A percentile compares a stretch with the other conserved stretches of the same genome.
Conservation (phyloP, 805 yeast species). For the Candida montana region DNA sequence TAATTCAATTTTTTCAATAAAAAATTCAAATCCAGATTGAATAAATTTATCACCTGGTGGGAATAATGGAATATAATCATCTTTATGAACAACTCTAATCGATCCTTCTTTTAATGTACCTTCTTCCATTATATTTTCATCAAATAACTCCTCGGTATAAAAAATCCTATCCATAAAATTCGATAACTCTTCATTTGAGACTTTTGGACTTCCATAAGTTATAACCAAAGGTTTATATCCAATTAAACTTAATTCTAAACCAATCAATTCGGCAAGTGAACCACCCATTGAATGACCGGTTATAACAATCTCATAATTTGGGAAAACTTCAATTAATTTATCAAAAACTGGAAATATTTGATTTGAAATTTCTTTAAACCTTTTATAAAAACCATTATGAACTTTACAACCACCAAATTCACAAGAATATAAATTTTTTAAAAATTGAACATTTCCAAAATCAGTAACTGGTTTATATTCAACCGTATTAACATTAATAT, state of each 20-base stretch:
- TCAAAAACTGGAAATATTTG: constrained; percentile 26
- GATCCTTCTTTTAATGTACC: constrained; percentile 30
- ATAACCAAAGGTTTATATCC: constrained; percentile 54
- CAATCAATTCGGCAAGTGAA: constrained; percentile 59
- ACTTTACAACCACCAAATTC: constrained; percentile 39
- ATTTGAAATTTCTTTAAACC: constrained; percentile 37
- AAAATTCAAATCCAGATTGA: constrained; percentile 32
- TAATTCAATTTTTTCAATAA: constrained; percentile 29
- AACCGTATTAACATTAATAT: constrained; percentile 37
- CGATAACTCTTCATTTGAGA: constrained; percentile 50
- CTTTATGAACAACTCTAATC: constrained; percentile 50
- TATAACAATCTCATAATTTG: constrained; percentile 46
- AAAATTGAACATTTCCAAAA: constrained; percentile 10
- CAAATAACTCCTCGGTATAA: constrained; percentile 31
- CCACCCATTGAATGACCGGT: constrained; percentile 79
- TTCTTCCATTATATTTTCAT: constrained; percentile 18
- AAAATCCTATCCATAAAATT: constrained; percentile 49
- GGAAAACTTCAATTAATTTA: constrained; percentile 33
- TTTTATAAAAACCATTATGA: constrained; percentile 58
- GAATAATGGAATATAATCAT: constrained; percentile 53
- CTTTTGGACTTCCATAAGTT: constrained; percentile 64
- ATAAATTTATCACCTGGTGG: constrained; percentile 44
- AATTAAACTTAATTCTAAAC: constrained; percentile 51
- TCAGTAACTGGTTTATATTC: constrained; percentile 18
- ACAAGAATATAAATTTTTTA: constrained; percentile 29